Evolutionary conservation across 202 grass and related monocot genomes (phyloP), one percentile per base, ranked within the genome.

Genomic region (Hordeum pubiflorum): DNA sequence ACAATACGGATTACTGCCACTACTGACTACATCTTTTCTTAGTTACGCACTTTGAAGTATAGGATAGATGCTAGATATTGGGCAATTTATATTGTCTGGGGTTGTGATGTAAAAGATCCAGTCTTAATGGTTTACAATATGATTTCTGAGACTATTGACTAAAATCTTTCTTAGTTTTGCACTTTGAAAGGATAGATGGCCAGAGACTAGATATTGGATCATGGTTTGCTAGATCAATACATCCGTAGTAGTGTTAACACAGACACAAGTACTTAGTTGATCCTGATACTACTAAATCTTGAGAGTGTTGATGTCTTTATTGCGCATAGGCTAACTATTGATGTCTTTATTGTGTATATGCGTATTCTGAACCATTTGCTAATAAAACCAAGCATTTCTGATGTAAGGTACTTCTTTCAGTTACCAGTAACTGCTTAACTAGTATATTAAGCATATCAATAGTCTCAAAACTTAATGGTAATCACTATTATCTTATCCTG

Each of bases 31-130:
- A 50, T 17, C 46, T 50, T 50, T 17, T 50, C 46, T 50, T 50
- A 50, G 46, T 17, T 48, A 44, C 15, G 44, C 43, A 48, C 44
- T 48, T 15, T 48, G 44, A 50, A 17, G 5, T 50, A 17, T 17
- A 50, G 46, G 46, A 17, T 2, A 50, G 46, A 50, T 50, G 17
- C 46, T 48, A 50, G 46, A 17, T 20, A 67, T 59, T 22, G 52
- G 8, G 46, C 32, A 24, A 69, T 54, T 76, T 69, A 58, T 69
- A 79, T 80, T 68, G 0, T 72, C 20, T 31, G 27, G 11, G 7
- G 36, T 68, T 74, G 17, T 74, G 31, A 75, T 32, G 21, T 88
- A 54, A 26, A 23, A 24, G 67, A 68, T 75, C 75, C 17, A 68
- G 43, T 23, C 14, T 33, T n/a, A 7, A 17, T 37, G 14, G 17